Conservation (phyloP, 2,329 filamentous ascomycete genomes). For the Arthrobotrys entomopaga region DNA sequence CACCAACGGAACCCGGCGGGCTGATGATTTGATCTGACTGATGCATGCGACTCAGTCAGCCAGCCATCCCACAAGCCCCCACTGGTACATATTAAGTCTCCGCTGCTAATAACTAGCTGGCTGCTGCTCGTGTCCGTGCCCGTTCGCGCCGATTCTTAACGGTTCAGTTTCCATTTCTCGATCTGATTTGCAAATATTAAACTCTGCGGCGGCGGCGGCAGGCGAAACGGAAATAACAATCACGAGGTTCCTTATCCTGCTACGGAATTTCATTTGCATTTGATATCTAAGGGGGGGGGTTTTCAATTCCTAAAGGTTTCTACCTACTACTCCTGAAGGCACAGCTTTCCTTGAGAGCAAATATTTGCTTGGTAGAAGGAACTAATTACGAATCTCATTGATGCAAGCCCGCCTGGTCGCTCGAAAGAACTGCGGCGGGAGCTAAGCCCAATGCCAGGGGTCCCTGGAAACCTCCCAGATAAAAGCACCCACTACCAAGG, state of each 20-base stretch:
- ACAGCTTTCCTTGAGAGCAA: background rate
- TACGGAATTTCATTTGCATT: background rate
- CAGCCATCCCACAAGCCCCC: conserved; percentile 12
- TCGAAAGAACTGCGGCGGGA: conserved; percentile 30
- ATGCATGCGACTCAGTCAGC: conserved; percentile 43
- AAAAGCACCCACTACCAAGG: conserved; percentile 11
- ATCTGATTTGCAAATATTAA: conserved; percentile 45
- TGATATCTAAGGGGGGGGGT: too few species aligned
- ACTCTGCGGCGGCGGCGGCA: background rate
- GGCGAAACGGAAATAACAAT: conserved; percentile 1
- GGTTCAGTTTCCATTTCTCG: conserved; percentile 41
- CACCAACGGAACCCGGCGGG: conserved; percentile 31
- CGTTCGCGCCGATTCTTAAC: background rate
- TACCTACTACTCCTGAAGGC: background rate
- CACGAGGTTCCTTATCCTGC: too few species aligned
- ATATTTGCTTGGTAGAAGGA: background rate
- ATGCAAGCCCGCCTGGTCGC: background rate
- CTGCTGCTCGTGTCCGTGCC: background rate
- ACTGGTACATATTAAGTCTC: too few species aligned
- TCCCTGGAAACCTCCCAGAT: conserved; percentile 24
- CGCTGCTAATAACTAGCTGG: too few species aligned
- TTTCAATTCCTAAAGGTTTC: background rate
- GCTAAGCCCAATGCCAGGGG: conserved; percentile 32
- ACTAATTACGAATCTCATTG: too few species aligned
- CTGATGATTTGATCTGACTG: too few species aligned